Evolutionary conservation across 352 stramenopile genomes (phyloP), one percentile per base, ranked within the genome.

Genomic region (Phytophthora ramorum): DNA sequence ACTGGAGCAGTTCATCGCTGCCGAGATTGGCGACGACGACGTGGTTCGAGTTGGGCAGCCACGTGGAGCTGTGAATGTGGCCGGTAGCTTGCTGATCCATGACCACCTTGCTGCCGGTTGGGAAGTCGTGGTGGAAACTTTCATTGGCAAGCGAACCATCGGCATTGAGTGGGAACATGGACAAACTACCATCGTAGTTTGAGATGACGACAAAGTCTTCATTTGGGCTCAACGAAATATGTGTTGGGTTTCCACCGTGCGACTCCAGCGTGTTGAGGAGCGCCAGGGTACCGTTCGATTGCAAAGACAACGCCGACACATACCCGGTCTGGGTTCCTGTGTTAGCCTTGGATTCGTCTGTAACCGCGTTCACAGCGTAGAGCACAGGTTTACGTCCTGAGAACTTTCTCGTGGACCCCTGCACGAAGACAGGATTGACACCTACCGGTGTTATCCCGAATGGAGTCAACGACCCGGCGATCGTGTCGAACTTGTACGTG

Each of bases 21-120:
- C 83, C 83, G 0, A 91, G 56, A 38, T 90, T 76, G 0, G 75
- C 67, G 5, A 55, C 74, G 5, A 84, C 54, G 6, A 86, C 56
- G 30, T 69, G 58, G 4, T 57, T 75, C 19, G 70, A 74, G 38
- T 64, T 66, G 28, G 69, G 64, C 8, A 84, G 30, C 80, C 80
- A 91, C 30, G 55, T 80, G 43, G 78, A 78, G 40, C 80, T 90
- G 71, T 91, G 80, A 54, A 83, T 68, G 46, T 89, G 83, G 3
- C 78, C 46, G 1, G 52, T 69, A 13, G 78, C 70, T 46, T 89
- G 80, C 19, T 54, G 51, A 12, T 63, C 48, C n/a, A 66, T 45
- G 22, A 75, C 71, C 2, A 76, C 71, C 6, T 71, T 60, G 47
- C 75, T 87, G 4, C 66, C 76, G 3, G 9, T 47, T 5, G 63